Evolutionary conservation across 208 protist genomes (phyloP), one percentile per base, ranked within the genome.

Genomic region (Trypanosoma cruzi): DNA sequence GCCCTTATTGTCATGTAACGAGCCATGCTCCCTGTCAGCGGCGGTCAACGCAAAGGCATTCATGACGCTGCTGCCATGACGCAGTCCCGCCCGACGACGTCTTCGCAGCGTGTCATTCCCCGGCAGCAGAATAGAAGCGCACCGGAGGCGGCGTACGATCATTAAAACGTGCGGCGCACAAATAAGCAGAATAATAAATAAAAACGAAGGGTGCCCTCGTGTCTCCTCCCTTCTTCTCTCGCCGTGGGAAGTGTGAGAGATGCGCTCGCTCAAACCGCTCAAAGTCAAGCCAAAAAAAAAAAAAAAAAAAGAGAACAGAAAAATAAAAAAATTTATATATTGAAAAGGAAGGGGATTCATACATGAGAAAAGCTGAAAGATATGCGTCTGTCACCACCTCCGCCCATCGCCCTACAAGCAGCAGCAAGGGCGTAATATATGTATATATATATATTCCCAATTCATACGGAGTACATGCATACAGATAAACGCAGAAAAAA

Each of bases 241-340:
- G 32, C 36, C n/a, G 22, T 61, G 10, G 24, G 22, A 56, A 56
- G 22, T 40, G 36, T 40, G 36, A 40, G 36, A 40, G 10, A 11
- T 40, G 31, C 34, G 54, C 13, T 11, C 3, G 2, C 29, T 1
- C 22, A 22, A 10, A 34, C 40, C 52, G 42, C 36, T 48, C 7
- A 24, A 54, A 56, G 13, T 18, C 68, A 56, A 5, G 71, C 13
- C 3, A 55, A 24, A 31, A 55, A 55, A 55, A 29, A 55, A 31
- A 55, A 32, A 31, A 78, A 8, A 52, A 53, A 69, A 7, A 69
- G 4, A 46, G 31, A 52, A n/a, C n/a, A n/a, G n/a, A n/a, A n/a
- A n/a, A n/a, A n/a, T n/a, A n/a, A n/a, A n/a, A n/a, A n/a, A n/a
- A n/a, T n/a, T n/a, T n/a, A n/a, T n/a, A n/a, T n/a, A n/a, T n/a